Evolutionary conservation across 1,284 basidiomycete species (phyloP), one percentile per base, ranked within the genome.

Genomic region (Stygiomarasmius scandens): DNA sequence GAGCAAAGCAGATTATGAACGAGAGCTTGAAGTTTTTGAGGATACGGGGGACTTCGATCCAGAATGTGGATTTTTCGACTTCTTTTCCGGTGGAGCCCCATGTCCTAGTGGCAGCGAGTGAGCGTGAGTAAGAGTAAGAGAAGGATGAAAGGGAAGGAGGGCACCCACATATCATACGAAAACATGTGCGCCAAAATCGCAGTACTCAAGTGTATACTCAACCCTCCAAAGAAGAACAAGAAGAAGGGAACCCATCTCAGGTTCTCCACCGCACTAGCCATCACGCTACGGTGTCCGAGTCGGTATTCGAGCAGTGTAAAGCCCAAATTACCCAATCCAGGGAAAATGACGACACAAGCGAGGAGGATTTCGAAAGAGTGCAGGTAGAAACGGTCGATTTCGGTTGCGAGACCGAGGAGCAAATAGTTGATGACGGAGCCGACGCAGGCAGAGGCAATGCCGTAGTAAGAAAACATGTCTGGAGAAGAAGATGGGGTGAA

Each of bases 151-250:
- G 19, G 19, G n/a, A 24, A 12, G 20, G 25, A 51, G 46, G 52
- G 22, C 43, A 73, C 77, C 66, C 91, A 92, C 71, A 95, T 95
- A 71, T 94, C 86, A 73, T 91, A 92, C 2, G 90, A 90, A 70
- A 93, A 86, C 52, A 92, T 59, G 69, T 95, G 93, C 0, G 90
- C 85, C 22, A 92, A 77, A 23, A 95, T 77, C 0, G 92, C 90
- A 29, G 83, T 79, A 2, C 85, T 80, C 41, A 94, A 80, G 59
- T 91, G 90, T 54, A 91, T 84, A 54, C 85, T 85, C 56, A 93
- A 77, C 0, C 92, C 92, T 36, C 86, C 85, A 66, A 93, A 93
- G 82, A 94, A 93, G 76, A 92, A 91, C 74, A 89, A 86, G 77
- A 91, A 90, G 81, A 90, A 90, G 1, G 89, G 90, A 25, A 90